Evolutionary conservation across 148 eudicot genomes (phyloP).

Genomic region (Nepenthes mirabilis): DNA sequence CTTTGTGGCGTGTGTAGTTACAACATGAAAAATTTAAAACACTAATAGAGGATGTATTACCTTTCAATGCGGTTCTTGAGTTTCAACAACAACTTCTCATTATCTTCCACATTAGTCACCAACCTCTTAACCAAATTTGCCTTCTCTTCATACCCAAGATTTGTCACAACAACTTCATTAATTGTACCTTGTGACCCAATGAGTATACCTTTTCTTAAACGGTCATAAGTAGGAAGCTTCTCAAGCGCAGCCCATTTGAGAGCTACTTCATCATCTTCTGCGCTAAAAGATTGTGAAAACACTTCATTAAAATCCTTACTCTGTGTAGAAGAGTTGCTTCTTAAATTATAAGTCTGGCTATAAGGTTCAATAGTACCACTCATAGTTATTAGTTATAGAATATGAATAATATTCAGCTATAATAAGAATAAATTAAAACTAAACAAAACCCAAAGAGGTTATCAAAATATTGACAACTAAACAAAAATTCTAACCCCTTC

Average conservation of each 20-base stretch:
- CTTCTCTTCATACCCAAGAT: background rate
- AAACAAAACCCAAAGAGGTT: too few species aligned
- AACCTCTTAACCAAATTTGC: background rate
- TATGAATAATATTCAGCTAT: too few species aligned
- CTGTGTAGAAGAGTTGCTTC: background rate
- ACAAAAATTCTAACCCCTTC: too few species aligned
- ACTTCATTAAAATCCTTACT: background rate
- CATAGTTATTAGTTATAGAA: too few species aligned
- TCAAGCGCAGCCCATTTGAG: conserved; percentile 2
- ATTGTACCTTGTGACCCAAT: background rate
- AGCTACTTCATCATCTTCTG: conserved; percentile 2
- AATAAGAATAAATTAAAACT: too few species aligned
- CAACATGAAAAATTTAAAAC: too few species aligned
- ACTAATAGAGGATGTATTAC: background rate
- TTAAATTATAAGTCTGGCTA: too few species aligned
- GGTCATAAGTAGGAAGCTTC: background rate
- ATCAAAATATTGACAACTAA: too few species aligned
- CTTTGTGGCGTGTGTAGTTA: too few species aligned
- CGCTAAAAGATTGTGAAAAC: background rate
- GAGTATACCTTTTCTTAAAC: background rate
- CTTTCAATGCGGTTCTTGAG: conserved; percentile 2
- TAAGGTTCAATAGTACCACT: too few species aligned
- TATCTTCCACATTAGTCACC: background rate
- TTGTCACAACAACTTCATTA: background rate
- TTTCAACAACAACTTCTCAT: background rate